Evolutionary conservation across 176 grass and related monocot species (phyloP), one percentile per base, ranked within the genome.

Genomic region (Paspalum vaginatum): DNA sequence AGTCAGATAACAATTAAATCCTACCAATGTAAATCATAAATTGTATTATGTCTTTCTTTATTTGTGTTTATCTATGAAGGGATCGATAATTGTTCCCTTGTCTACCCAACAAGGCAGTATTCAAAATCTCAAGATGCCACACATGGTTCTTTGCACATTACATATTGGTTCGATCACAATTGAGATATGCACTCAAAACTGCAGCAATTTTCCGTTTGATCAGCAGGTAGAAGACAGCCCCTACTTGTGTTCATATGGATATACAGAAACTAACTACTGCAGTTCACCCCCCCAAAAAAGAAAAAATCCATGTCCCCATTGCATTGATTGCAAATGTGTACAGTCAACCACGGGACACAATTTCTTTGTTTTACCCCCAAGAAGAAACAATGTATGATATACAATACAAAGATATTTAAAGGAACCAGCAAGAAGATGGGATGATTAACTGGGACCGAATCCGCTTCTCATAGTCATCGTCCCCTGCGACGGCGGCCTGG

Each of bases 1-100:
- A 50, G 9, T 72, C 68, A 72, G 24, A 6, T 72, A 72, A 72
- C 68, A n/a, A n/a, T n/a, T n/a, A 72, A 37, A 32, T 72, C 68
- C 21, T 32, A 71, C 68, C 46, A 51, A 68, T n/a, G 37, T 72
- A 68, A 45, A 61, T 0, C 22, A 21, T 24, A 60, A 38, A 63
- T 63, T 38, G 4, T 63, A 43, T 2, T 46, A 43, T 45, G 42
- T 68, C 20, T 68, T 21, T 60, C 65, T 44, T 44, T 44, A 68
- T 44, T 68, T 68, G 20, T 68, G 20, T 68, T 65, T 68, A 68
- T 46, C 20, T 13, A 68, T 68, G 65, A 68, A 68, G 41, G 10
- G 42, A 2, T 46, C 65, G 7, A 46, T 68, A 67, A 45, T 68
- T 68, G 65, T 68, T 74, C 71, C 71, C 27, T 73, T 54, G 51